Base-by-base conservation (phyloP, 2,329 filamentous ascomycete genomes). In the Chaetothyriales sp. region DNA sequence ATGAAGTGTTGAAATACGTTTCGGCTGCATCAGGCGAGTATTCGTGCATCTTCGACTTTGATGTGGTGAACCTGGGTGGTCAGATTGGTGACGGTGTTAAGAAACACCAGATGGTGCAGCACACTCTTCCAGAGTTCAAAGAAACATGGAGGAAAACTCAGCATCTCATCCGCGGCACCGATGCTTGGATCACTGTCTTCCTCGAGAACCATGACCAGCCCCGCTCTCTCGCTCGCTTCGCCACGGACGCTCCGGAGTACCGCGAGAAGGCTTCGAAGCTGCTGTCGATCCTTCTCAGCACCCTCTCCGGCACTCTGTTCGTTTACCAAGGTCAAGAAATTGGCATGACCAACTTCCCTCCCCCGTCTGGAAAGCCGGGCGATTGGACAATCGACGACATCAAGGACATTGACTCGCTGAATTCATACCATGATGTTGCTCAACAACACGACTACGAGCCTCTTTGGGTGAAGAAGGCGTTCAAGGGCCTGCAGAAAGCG, bases 21-120 rank as follows among this genome's bases (percentile, higher is more conserved):
- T 70, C 70, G 2, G 56, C 58, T 7, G 52, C 54, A 32, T 47
- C 52, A 15, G 70, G 73, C 28, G 79, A 84, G 60, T 65, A 85
- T 44, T 80, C 76, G 62, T 85, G 85, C 80, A 80, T 85, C 36
- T 85, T 86, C 65, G 78, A 83, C 58, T 86, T 86, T 61, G 81
- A 84, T 51, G 69, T 78, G 1, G 73, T 61, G 25, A 52, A 50
- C 39, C 53, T 60, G 6, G 59, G 57, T 2, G 54, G 48, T 18
- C 42, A 53, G 19, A 53, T 49, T 15, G 26, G 49, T 1, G 42
- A 15, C 6, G 58, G 55, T 2, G 55, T 45, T 10, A 60, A 60
- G 46, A 59, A 59, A 43, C 57, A 56, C 47, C 52, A 58, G 18
- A 50, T 47, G 18, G 19, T 42, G 44, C 15, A 19, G 20, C 46